These are phyloP conservation scores for Asterella californica DNA, from an alignment of 225 moss, liverwort and hornwort genomes.

Conservation along the genomic window DNA sequence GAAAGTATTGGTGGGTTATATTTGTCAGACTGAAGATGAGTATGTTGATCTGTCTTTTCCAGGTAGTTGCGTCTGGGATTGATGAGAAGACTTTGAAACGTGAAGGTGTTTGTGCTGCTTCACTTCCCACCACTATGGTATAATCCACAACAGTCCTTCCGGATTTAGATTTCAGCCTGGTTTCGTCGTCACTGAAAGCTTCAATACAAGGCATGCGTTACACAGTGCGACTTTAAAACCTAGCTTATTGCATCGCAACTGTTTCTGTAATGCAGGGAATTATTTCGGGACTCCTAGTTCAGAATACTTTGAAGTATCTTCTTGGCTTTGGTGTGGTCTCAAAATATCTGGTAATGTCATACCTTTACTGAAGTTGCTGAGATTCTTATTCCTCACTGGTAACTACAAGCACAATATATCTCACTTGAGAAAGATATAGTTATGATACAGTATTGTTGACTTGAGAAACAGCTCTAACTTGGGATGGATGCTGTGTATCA, in stretches of 20 bases:
- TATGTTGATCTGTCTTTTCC: background rate
- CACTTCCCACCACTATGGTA: constrained; percentile 98
- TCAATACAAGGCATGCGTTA: background rate
- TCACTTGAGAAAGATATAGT: background rate
- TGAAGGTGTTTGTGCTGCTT: constrained; percentile 97
- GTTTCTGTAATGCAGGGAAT: constrained; percentile 58
- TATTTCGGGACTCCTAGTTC: constrained; percentile 88
- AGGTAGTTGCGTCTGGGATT: constrained; percentile 97
- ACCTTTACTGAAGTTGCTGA: background rate
- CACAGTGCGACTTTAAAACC: background rate
- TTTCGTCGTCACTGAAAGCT: background rate
- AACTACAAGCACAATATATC: background rate
- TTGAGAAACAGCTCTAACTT: background rate
- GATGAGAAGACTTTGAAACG: constrained; percentile 96
- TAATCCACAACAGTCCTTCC: background rate
- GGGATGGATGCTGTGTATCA: constrained; percentile 19
- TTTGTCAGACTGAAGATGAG: background rate
- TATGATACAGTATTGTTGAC: background rate
- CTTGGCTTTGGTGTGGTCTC: constrained; percentile 79
- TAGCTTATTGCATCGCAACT: background rate
- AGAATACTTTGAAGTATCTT: constrained; percentile 82
- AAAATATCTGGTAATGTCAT: constrained; percentile 66
- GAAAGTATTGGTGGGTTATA: no score
- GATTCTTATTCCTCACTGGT: background rate
- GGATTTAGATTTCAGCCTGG: background rate